Percentiles rank a stretch among this genome's conserved stretches.
Conservation (phyloP, 139 green algal species). For the Diplosphaera chodatii region DNA sequence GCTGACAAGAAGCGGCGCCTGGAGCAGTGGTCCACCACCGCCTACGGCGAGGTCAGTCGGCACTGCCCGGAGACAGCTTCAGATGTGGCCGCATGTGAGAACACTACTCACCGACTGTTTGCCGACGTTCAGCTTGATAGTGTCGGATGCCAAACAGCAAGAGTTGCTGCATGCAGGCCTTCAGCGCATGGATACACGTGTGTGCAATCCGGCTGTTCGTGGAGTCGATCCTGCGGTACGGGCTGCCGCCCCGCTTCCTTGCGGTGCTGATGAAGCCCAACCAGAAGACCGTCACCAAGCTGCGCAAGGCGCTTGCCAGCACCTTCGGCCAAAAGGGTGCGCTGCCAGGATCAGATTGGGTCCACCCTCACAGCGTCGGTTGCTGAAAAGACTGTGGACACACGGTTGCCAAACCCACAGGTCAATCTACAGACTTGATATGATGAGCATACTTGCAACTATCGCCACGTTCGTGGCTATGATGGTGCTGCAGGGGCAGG, state of each 20-base stretch:
- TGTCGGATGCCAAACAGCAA: too few relatives aligned
- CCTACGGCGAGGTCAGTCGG: slow-evolving; percentile 91
- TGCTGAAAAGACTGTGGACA: too few relatives aligned
- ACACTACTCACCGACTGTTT: too few relatives aligned
- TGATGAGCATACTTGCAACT: too few relatives aligned
- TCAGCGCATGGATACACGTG: slow-evolving; percentile 88
- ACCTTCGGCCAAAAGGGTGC: slow-evolving; percentile 31
- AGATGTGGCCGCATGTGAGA: too few relatives aligned
- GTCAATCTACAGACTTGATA: too few relatives aligned
- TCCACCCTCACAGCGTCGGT: too few relatives aligned
- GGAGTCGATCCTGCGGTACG: slow-evolving; percentile 96
- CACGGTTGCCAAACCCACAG: too few relatives aligned
- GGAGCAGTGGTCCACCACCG: slow-evolving; percentile 78
- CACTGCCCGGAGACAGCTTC: too few relatives aligned
- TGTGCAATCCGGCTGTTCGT: slow-evolving; percentile 89
- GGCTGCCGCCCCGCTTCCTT: slow-evolving; percentile 83
- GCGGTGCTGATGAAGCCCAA: slow-evolving; percentile 68
- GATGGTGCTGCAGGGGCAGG: neutral
- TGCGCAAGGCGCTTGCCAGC: slow-evolving; percentile 55
- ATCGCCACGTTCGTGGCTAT: too few relatives aligned
- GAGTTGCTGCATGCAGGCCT: slow-evolving; percentile 53
- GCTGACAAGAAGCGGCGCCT: slow-evolving; percentile 61
- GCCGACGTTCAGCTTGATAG: too few relatives aligned
- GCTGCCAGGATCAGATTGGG: too few relatives aligned
- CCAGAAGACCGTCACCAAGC: slow-evolving; percentile 47